These are phyloP conservation scores for Pseudodiploospora longispora DNA, from an alignment of 2,329 filamentous ascomycete genomes.

Conservation along the genomic window DNA sequence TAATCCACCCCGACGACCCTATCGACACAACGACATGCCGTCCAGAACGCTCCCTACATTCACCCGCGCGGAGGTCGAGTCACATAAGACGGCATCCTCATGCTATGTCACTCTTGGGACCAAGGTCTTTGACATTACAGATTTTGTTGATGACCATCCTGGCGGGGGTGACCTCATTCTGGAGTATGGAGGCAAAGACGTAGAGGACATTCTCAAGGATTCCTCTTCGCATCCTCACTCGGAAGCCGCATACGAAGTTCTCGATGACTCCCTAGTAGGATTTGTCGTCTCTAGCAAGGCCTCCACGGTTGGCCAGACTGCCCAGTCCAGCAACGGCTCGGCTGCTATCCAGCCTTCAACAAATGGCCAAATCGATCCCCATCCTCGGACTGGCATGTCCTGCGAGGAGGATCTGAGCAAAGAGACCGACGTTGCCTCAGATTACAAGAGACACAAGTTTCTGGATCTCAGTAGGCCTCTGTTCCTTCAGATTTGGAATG, in stretches of 20 bases:
- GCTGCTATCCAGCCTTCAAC: constrained; percentile 17
- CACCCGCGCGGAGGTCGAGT: constrained; percentile 68
- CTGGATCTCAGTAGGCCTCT: constrained; percentile 80
- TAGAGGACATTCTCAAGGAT: constrained; percentile 75
- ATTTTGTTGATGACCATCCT: constrained; percentile 84
- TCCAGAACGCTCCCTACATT: constrained; percentile 76
- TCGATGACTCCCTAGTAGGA: constrained; percentile 79
- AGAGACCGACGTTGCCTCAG: constrained; percentile 67
- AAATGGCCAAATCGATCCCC: constrained; percentile 21
- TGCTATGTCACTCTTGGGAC: constrained; percentile 88
- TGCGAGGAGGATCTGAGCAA: constrained; percentile 76
- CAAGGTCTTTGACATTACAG: constrained; percentile 92
- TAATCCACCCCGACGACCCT: constrained; percentile 3
- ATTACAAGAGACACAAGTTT: constrained; percentile 91
- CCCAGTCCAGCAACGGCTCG: constrained; percentile 13
- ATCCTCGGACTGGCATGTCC: constrained; percentile 77
- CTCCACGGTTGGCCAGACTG: constrained; percentile 27
- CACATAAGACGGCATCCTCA: constrained; percentile 70
- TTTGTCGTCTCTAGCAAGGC: constrained; percentile 60
- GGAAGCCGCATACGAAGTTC: constrained; percentile 89
- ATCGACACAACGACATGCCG: constrained; percentile 50
- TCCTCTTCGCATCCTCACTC: constrained; percentile 76
- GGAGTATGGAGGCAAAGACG: constrained; percentile 83
- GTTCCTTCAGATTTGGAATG: constrained; percentile 78
- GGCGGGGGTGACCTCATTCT: constrained; percentile 83